Evolutionary conservation across 768 basidiomycete species (phyloP), one percentile per base, ranked within the genome.

Genomic region (Trametes gibbosa): DNA sequence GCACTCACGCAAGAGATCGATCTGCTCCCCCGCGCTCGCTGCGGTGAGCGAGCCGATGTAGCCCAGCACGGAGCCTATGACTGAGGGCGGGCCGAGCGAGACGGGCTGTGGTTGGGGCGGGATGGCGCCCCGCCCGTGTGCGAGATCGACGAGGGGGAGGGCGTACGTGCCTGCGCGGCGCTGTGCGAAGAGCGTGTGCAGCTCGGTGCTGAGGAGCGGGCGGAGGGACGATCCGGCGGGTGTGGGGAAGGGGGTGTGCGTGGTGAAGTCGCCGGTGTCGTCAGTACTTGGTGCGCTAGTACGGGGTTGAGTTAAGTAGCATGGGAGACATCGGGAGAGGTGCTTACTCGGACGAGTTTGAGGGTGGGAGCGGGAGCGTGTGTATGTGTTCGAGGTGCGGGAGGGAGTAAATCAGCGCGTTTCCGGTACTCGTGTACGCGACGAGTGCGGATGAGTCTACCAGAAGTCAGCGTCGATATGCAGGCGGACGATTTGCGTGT

Each of bases 101-200:
- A 87, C 79, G 12, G 85, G 86, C 57, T 83, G 81, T 1, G 87
- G 87, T 61, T 84, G 81, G 27, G 80, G 59, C n/a, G 85, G 83
- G 0, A 84, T 68, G 1, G 65, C 61, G 5, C 75, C 74, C 51
- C 74, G 75, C 5, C 77, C 76, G 45, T 68, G 67, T 2, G 73
- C 66, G 47, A 87, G 74, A 57, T 85, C 80, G 56, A 86, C 76
- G 56, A 81, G 73, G n/a, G 85, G 82, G 1, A 70, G 62, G 9
- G 75, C 72, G 61, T 83, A 81, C 23, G 66, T 63, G 4, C 58
- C 62, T 42, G 75, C 73, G 34, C 85, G 77, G 6, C 83, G 77
- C 42, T 80, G 74, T 65, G 81, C 75, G 69, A 87, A 86, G 51
- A 89, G 72, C 9, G 86, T 84, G 39, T 81, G 82, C 63, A 85